Conservation (phyloP, 2,329 filamentous ascomycete genomes). For the Leptographium wingfieldii region DNA sequence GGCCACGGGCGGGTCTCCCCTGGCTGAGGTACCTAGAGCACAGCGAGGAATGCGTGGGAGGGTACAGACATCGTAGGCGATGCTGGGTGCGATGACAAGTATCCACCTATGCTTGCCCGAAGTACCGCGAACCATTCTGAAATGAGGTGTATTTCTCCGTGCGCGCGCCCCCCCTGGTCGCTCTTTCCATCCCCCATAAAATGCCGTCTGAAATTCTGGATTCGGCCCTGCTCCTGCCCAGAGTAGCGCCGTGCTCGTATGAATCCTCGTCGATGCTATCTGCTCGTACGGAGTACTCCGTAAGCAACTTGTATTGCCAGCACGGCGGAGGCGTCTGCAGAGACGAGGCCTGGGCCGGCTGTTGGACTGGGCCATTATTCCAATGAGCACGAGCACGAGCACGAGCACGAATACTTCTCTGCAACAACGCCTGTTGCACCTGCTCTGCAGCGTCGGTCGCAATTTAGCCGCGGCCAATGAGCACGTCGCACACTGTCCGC, state of each 20-base stretch:
- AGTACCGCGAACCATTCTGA: not conserved
- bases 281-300: not conserved
- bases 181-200: not conserved
- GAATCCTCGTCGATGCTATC: too few species aligned
- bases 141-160: constrained; percentile 3
- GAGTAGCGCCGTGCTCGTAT: constrained; percentile 9
- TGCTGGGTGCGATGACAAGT: not conserved
- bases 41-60: too few species aligned
- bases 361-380: too few species aligned
- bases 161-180: not conserved
- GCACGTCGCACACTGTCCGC: not conserved
- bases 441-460: not conserved
- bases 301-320: too few species aligned
- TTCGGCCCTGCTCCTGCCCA: constrained; percentile 12
- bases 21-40: not conserved
- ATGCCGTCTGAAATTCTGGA: constrained; percentile 3
- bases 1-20: constrained; percentile 8
- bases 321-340: too few species aligned
- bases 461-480: constrained; percentile 1
- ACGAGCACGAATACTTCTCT: not conserved
- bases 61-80: not conserved
- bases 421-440: not conserved
- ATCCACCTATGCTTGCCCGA: not conserved
- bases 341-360: not conserved
- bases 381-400: too few species aligned